Conservation (phyloP, 164 flowering plant genomes). For the Tetracentron sinense region DNA sequence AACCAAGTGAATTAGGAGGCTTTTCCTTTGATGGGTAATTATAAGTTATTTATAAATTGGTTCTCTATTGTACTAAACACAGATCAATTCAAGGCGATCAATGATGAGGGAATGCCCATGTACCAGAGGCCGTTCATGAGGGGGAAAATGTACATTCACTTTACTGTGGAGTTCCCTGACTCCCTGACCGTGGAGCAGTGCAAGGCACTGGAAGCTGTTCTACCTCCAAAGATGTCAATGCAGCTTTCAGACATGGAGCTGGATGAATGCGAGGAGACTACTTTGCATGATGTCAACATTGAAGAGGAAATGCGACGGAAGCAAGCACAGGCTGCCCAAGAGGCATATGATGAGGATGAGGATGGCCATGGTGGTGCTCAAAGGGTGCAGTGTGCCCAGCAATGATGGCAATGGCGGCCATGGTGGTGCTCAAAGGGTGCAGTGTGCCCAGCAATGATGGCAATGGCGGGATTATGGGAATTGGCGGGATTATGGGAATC, state of each 20-base stretch:
- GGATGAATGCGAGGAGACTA: constrained; percentile 93
- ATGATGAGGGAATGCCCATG: constrained; percentile 93
- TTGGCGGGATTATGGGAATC: too few relatives aligned
- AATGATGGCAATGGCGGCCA: too few relatives aligned
- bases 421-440: too few relatives aligned
- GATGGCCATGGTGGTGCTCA: constrained; percentile 57
- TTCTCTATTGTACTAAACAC: background rate
- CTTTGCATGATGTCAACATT: constrained; percentile 79
- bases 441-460: too few relatives aligned
- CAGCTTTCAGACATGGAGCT: constrained; percentile 75
- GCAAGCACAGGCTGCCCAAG: constrained; percentile 60
- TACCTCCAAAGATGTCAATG: constrained; percentile 46
- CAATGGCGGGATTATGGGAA: too few relatives aligned
- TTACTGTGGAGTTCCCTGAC: constrained; percentile 82
- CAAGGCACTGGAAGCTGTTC: constrained; percentile 46
- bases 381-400: constrained; percentile 85
- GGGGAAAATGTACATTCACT: constrained; percentile 88
- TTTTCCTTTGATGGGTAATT: background rate
- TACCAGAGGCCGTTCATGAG: constrained; percentile 85
- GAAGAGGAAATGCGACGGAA: constrained; percentile 89
- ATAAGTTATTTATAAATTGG: too few relatives aligned
- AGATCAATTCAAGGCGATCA: constrained; percentile 79
- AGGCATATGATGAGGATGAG: constrained; percentile 79
- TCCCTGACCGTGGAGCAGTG: constrained; percentile 58
- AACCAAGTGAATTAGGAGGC: too few relatives aligned